Percentiles rank a stretch among this genome's conserved stretches.
These are phyloP conservation scores for Kodamaea fukazawae DNA, from an alignment of 805 yeast genomes.

Conservation along the genomic window DNA sequence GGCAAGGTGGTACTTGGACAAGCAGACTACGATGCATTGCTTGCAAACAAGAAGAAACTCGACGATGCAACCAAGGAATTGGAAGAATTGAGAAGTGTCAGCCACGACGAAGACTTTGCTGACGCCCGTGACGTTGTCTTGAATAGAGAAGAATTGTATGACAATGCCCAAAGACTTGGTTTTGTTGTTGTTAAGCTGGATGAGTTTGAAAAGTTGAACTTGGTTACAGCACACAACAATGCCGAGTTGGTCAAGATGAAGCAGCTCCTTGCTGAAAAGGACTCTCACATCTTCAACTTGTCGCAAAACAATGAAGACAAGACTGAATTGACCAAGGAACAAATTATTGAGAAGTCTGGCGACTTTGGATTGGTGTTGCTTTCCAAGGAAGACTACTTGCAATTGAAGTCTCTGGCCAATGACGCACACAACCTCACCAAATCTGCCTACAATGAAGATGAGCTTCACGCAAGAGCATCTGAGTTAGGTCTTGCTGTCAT, in stretches of 20 bases:
- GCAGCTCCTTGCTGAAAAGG: constrained; percentile 30
- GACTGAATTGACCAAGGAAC: constrained; percentile 20
- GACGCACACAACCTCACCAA: constrained; percentile 17
- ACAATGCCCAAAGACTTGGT: constrained; percentile 25
- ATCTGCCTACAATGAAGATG: constrained; percentile 16
- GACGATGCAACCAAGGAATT: constrained; percentile 2
- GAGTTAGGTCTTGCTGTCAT: constrained; percentile 41
- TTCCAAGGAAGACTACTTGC: constrained; percentile 26
- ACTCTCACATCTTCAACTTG: constrained; percentile 25
- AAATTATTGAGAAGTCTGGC: constrained; percentile 21
- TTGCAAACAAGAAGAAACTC: constrained; percentile 1
- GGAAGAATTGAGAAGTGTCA: neutral
- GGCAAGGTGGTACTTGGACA: constrained; percentile 24
- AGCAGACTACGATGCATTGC: constrained; percentile 15
- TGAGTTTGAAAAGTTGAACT: constrained; percentile 18
- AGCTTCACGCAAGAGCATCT: constrained; percentile 29
- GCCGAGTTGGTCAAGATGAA: constrained; percentile 16
- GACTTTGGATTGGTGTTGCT: constrained; percentile 33
- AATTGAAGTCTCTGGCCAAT: constrained; percentile 19
- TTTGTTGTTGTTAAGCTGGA: constrained; percentile 21
- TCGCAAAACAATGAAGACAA: constrained; percentile 8
- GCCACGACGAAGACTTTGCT: constrained; percentile 13
- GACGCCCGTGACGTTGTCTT: constrained; percentile 32
- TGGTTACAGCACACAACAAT: constrained; percentile 12
- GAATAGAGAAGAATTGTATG: constrained; percentile 24